These are phyloP conservation scores for Beauveria australis DNA, from an alignment of 2,329 filamentous ascomycete species.

Conservation along the genomic window DNA sequence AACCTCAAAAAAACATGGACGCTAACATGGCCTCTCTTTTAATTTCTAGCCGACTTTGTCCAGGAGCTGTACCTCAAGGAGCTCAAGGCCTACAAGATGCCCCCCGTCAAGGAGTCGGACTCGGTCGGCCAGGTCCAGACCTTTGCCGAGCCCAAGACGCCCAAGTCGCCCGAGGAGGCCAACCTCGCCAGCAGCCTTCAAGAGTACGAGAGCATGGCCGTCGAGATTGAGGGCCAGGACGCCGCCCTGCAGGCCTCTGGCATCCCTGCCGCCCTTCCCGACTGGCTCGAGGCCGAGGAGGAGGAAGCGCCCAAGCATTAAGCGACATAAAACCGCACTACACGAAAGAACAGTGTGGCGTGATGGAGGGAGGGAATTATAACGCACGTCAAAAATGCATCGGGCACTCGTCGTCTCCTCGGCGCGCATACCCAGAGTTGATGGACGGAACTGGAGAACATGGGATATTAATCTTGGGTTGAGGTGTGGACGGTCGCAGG, in stretches of 20 bases:
- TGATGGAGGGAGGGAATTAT: neutral
- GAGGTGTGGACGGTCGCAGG: neutral
- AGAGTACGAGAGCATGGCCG: slow-evolving; percentile 87
- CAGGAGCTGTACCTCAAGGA: slow-evolving; percentile 97
- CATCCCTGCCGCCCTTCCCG: slow-evolving; percentile 48
- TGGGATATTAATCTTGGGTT: slow-evolving; percentile 11
- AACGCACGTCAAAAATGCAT: no score
- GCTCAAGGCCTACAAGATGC: slow-evolving; percentile 88
- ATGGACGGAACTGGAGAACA: slow-evolving; percentile 7
- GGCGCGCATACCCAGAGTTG: neutral
- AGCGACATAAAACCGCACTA: slow-evolving; percentile 11
- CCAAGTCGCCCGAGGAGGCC: slow-evolving; percentile 84
- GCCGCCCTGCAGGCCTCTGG: slow-evolving; percentile 49
- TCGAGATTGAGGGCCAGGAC: slow-evolving; percentile 88
- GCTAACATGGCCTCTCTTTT: neutral
- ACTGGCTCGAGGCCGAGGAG: slow-evolving; percentile 81
- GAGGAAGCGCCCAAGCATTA: slow-evolving; percentile 50
- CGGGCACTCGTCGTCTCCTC: no score
- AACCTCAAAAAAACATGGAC: neutral
- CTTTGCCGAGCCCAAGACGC: slow-evolving; percentile 72
- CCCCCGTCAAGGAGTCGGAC: slow-evolving; percentile 75
- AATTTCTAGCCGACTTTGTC: slow-evolving; percentile 74
- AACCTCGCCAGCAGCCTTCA: slow-evolving; percentile 87
- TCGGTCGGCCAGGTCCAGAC: slow-evolving; percentile 85
- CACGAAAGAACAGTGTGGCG: neutral